Evolutionary conservation across 2,329 filamentous ascomycete species (phyloP).

Genomic region (Furcasterigmium furcatum): DNA sequence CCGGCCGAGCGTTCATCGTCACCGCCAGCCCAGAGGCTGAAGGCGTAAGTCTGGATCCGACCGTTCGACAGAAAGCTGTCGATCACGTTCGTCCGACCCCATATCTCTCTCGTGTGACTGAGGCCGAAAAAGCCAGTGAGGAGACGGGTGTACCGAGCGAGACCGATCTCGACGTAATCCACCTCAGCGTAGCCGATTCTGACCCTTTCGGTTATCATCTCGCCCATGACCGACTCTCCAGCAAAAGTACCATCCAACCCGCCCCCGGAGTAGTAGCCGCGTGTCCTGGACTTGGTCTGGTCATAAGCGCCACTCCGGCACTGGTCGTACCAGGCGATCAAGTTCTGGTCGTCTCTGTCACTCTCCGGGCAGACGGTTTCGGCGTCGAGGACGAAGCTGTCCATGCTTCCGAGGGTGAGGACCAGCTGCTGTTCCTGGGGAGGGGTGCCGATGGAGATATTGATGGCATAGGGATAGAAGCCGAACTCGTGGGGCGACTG

Average conservation of each 20-base stretch:
- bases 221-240: not conserved
- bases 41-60: conserved; percentile 60
- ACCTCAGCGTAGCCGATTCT: conserved; percentile 43
- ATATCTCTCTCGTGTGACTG: too few species aligned
- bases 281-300: conserved; percentile 43
- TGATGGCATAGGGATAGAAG: conserved; percentile 3
- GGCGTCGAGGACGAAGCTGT: conserved; percentile 3
- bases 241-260: not conserved
- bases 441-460: conserved; percentile 8
- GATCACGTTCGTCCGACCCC: too few species aligned
- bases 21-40: conserved; percentile 59
- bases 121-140: conserved; percentile 1
- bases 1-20: conserved; percentile 2
- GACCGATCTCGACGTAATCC: conserved; percentile 50
- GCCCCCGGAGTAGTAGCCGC: conserved; percentile 20
- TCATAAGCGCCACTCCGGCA: conserved; percentile 22
- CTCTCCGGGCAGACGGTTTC: too few species aligned
- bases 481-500: not conserved
- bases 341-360: too few species aligned
- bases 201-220: conserved; percentile 42
- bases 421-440: conserved; percentile 5
- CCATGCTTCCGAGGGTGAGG: not conserved
- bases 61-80: conserved; percentile 53
- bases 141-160: conserved; percentile 39
- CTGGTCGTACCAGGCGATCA: not conserved